Base-by-base conservation (phyloP, 2,329 filamentous ascomycete genomes). In the Sclerotinia sclerotiorum region DNA sequence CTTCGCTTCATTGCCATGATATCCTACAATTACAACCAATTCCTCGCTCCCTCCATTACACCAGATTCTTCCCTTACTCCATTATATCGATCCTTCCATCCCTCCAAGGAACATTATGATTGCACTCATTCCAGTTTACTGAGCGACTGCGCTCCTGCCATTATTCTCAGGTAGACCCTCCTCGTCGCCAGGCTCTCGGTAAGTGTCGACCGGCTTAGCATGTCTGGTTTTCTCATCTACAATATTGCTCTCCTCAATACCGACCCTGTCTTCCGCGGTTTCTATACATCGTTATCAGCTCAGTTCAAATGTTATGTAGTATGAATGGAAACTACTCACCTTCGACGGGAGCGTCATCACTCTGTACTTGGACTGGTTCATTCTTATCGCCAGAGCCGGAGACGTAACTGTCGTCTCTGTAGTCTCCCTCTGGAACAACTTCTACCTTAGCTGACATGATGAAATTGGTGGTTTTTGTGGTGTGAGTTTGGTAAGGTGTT, bases 151-250 rank as follows among this genome's bases (percentile, higher is more conserved):
- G 52, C 35, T 67, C 13, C 35, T 72, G 24, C 69, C 71, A 68
- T 70, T 70, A 62, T 73, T 24, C 15, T 61, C 58, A 35, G 70
- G 72, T 15, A 77, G 51, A 11, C 73, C 73, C 65, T 76, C 75
- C 35, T 74, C 72, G 65, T 76, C 75, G 21, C 69, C 74, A 2
- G 76, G 76, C 70, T 76, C 74, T 8, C 64, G 63, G 46, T 77
- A 77, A 27, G 32, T 56, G 3, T 60, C 65, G 19, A 69, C 69
- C 1, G 69, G 67, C 63, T 65, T 63, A 19, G 63, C 35, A 13
- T 39, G 32, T 44, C 60, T 69, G 13, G 32, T 58, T n/a, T 46
- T 58, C 13, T 39, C 35, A 15, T 56, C 24, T 5, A 69, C 44
- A 3, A 67, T 42, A 6, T 67, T 67, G 24, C 17, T 39, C 29